phyloP scores from a whole-genome alignment of 2,329 filamentous ascomycete species.

The Aureobasidium sp. region DNA sequence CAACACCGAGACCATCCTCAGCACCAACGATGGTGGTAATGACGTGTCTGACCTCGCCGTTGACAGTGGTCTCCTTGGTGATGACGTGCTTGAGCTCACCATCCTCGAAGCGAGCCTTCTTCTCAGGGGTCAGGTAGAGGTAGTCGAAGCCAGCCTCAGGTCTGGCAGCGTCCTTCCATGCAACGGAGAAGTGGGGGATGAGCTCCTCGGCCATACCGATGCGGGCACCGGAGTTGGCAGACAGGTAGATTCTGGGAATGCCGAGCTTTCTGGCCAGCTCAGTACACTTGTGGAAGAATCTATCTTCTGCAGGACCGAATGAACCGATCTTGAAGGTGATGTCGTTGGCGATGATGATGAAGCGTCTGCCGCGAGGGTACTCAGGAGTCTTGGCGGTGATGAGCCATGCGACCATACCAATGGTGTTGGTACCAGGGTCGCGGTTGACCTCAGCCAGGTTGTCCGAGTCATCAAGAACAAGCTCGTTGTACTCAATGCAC shows the following conservation, averaged over 20 bases:
- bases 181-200: constrained; percentile 93
- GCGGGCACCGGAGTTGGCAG: constrained; percentile 96
- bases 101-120: constrained; percentile 80
- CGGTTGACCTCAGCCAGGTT: constrained; percentile 87
- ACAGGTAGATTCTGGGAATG: constrained; percentile 94
- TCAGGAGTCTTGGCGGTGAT: constrained; percentile 91
- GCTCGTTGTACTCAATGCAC: constrained; percentile 87
- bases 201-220: constrained; percentile 95
- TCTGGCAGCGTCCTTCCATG: constrained; percentile 78
- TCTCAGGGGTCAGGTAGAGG: constrained; percentile 80
- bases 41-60: constrained; percentile 85
- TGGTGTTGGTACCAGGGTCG: constrained; percentile 88
- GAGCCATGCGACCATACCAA: constrained; percentile 98
- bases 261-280: constrained; percentile 89
- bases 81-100: constrained; percentile 67
- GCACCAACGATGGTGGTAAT: constrained; percentile 88
- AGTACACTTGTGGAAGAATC: constrained; percentile 99
- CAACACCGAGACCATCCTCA: constrained; percentile 94
- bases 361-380: constrained; percentile 84
- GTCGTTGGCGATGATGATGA: constrained; percentile 96
- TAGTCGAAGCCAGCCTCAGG: constrained; percentile 94
- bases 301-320: constrained; percentile 92
- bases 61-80: constrained; percentile 77
- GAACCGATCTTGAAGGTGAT: constrained; percentile 99
- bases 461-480: constrained; percentile 90